Evolutionary conservation across 352 stramenopile species (phyloP), one percentile per base, ranked within the genome.

Genomic region (Bremia lactucae): DNA sequence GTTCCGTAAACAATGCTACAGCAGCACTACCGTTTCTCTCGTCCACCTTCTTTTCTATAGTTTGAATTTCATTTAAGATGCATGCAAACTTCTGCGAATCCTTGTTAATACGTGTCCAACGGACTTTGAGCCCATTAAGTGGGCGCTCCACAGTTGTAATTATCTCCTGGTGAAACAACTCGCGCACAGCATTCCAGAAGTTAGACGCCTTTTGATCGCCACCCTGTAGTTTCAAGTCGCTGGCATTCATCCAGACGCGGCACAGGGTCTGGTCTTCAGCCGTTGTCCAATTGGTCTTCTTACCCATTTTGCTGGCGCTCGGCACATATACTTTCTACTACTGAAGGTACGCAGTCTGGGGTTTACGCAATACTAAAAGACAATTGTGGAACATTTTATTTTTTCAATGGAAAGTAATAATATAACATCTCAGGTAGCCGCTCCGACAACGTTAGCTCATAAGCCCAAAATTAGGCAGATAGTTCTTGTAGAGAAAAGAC

Each of bases 71-170:
- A 35, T 59, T 60, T 29, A 68, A 72, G 10, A 68, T 65, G 25
- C 60, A 29, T 8, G 72, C 68, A 38, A 88, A 88, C 52, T 71
- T 75, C 49, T 86, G 72, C 28, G 79, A 76, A 45, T 88, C 75
- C 42, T 69, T 69, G 36, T 88, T 86, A 50, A 88, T 83, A 42
- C 75, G 75, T 26, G 70, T 84, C 72, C 72, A 88, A 38, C 75
- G 70, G 58, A 88, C 79, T 42, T 88, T 88, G 43, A 88, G 68
- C 0, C 75, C 75, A 16, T 66, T 88, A 21, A 82, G 58, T 35
- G 70, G 68, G 2, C 75, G 68, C 52, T 86, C 70, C 22, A 82
- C 60, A 2, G 65, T 47, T 15, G 66, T 67, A n/a, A 68, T 57
- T 33, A 80, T 38, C 54, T 88, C 72, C 2, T 68, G 46, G 31